Evolutionary conservation across 2,329 filamentous ascomycete species (phyloP).

Genomic region (Penicillium sp.): DNA sequence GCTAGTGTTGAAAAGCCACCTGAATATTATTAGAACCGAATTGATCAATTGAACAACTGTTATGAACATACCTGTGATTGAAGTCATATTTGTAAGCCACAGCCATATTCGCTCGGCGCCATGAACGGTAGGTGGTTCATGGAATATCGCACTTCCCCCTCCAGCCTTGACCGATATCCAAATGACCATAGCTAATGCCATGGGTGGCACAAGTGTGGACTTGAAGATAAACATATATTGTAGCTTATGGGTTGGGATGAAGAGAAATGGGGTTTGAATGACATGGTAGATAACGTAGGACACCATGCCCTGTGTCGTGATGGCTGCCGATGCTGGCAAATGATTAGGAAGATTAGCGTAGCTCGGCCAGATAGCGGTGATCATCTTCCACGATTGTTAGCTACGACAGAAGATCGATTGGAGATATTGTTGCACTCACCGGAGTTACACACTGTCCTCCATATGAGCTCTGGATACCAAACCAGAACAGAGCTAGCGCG

Average conservation of each 20-base stretch:
- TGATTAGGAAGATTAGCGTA: constrained; percentile 55
- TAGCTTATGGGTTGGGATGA: constrained; percentile 21
- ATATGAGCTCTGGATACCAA: constrained; percentile 18
- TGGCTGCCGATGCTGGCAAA: constrained; percentile 20
- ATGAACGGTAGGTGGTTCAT: constrained; percentile 12
- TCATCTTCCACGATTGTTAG: constrained; percentile 27
- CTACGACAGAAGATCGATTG: background rate
- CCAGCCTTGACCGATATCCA: constrained; percentile 18
- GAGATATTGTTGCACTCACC: background rate
- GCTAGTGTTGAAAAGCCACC: constrained; percentile 35
- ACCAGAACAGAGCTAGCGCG: constrained; percentile 52
- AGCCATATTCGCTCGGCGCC: constrained; percentile 16
- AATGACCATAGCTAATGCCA: constrained; percentile 20
- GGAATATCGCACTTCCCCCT: constrained; percentile 13
- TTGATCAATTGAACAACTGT: background rate
- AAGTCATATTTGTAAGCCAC: constrained; percentile 18
- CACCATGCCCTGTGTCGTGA: constrained; percentile 23
- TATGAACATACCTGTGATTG: constrained; percentile 3
- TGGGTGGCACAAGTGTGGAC: constrained; percentile 17
- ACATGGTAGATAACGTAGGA: constrained; percentile 18
- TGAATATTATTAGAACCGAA: background rate
- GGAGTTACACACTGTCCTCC: constrained; percentile 21
- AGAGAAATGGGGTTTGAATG: constrained; percentile 20
- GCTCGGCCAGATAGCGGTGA: constrained; percentile 55
- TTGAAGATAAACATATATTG: constrained; percentile 23